Conservation (phyloP, 2,329 filamentous ascomycete genomes). For the Verticillium tricorpus region DNA sequence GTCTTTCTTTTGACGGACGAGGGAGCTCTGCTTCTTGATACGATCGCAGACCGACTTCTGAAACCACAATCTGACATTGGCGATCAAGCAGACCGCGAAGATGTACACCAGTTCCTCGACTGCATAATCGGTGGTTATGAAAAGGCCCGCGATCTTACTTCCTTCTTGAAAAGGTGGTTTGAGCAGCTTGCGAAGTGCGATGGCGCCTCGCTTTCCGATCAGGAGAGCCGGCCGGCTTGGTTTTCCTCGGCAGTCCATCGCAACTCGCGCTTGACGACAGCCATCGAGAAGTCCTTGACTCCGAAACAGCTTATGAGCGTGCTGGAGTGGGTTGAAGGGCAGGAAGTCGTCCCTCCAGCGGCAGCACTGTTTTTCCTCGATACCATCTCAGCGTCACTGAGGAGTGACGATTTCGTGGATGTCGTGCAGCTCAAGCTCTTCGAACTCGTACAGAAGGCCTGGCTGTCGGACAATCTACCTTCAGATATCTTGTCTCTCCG, state of each 20-base stretch:
- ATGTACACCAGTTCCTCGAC: constrained; percentile 31
- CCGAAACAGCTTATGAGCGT: constrained; percentile 37
- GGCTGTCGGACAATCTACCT: constrained; percentile 20
- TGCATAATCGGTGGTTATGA: constrained; percentile 40
- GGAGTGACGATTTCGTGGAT: constrained; percentile 36
- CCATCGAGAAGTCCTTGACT: constrained; percentile 38
- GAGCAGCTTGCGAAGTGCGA: constrained; percentile 32
- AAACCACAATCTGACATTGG: constrained; percentile 10
- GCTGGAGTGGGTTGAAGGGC: constrained; percentile 35
- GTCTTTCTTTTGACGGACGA: constrained; percentile 35
- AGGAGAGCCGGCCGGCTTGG: constrained; percentile 19
- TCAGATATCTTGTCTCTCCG: constrained; percentile 28
- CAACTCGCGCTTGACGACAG: constrained; percentile 4
- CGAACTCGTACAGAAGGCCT: constrained; percentile 23
- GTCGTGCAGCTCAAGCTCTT: constrained; percentile 33
- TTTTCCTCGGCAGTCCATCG: constrained; percentile 14
- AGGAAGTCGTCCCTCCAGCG: constrained; percentile 21
- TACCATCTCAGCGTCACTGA: constrained; percentile 36
- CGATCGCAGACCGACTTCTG: constrained; percentile 31
- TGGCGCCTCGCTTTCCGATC: constrained; percentile 6
- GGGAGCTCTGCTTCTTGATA: constrained; percentile 32
- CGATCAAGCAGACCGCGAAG: constrained; percentile 12
- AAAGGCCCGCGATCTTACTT: constrained; percentile 36
- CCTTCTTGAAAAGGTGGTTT: constrained; percentile 44
- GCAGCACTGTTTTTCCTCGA: constrained; percentile 38